Evolutionary conservation across 371 early-diverging fungal species (phyloP).

Genomic region (Mucor circinelloides): DNA sequence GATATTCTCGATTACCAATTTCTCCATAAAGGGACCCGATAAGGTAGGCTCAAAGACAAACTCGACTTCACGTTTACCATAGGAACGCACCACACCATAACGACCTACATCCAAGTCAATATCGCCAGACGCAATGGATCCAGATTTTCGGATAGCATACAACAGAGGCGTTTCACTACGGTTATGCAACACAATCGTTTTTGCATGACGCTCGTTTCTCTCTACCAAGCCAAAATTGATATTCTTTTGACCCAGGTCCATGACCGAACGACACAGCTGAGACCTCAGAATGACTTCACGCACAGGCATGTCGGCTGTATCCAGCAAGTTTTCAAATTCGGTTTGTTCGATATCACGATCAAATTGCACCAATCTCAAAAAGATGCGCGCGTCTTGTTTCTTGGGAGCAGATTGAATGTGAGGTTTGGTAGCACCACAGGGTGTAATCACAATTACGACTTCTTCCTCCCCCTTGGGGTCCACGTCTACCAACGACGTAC

Average conservation of each 20-base stretch:
- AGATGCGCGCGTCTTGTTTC: constrained; percentile 81
- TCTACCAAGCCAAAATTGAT: constrained; percentile 95
- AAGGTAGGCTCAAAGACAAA: constrained; percentile 93
- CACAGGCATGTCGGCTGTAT: constrained; percentile 79
- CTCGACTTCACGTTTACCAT: constrained; percentile 89
- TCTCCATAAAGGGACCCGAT: constrained; percentile 86
- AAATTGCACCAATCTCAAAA: constrained; percentile 78
- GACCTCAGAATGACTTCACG: constrained; percentile 90
- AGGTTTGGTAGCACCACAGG: constrained; percentile 55
- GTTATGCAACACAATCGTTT: constrained; percentile 91
- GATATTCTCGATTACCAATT: constrained; percentile 88
- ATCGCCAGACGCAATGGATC: constrained; percentile 94
- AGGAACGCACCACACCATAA: constrained; percentile 90
- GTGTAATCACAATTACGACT: constrained; percentile 81
- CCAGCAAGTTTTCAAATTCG: constrained; percentile 73
- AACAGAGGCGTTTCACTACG: constrained; percentile 88
- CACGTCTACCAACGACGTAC: constrained; percentile 65
- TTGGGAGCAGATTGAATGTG: constrained; percentile 75
- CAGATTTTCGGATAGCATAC: constrained; percentile 93
- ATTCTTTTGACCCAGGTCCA: constrained; percentile 95
- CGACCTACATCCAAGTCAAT: constrained; percentile 76
- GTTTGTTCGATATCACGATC: constrained; percentile 60
- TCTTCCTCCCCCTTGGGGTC: constrained; percentile 70
- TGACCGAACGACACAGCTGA: constrained; percentile 79
- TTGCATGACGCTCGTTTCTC: constrained; percentile 84